Base-by-base conservation (phyloP, 108 stramenopile genomes). In the Epithemia pelagica region DNA sequence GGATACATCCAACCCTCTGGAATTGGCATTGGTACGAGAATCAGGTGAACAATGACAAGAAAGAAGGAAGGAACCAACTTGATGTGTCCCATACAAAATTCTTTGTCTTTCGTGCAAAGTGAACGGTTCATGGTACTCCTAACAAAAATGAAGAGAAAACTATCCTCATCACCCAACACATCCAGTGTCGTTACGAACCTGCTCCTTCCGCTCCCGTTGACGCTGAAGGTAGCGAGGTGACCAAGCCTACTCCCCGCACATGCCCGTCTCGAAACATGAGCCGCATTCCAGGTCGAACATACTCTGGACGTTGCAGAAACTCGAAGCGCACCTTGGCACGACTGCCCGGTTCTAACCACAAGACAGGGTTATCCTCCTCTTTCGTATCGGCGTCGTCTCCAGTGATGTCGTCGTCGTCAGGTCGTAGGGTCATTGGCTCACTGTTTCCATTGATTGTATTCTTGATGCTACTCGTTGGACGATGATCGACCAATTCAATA, bases 181-280 rank as follows among this genome's bases (percentile, higher is more conserved):
- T n/a, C n/a, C n/a, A n/a, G n/a, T n/a, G n/a, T n/a, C n/a, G n/a
- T n/a, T n/a, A n/a, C n/a, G n/a, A n/a, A n/a, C n/a, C n/a, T n/a
- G n/a, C n/a, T n/a, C n/a, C n/a, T n/a, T n/a, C n/a, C n/a, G n/a
- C n/a, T n/a, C n/a, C n/a, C n/a, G n/a, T n/a, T n/a, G n/a, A n/a
- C n/a, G n/a, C n/a, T 26, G 28, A 23, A 27, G 79, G 74, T 54
- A 80, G 56, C 2, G 60, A 46, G 28, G 79, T 91, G 57, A 91
- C 62, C 30, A 91, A 81, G 1, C 90, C 90, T 46, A 91, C 87
- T 32, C 91, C 88, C n/a, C 91, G 81, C 8, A 92, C 91, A 22
- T 86, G 77, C 15, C 91, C 91, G 76, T 92, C 88, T 30, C 91
- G 85, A 54, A 92, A 89, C 7, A 92, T 73, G 86, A 92, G 88